phyloP scores from a whole-genome alignment of 2,329 filamentous ascomycete genomes.

The Fusarium hostae region DNA sequence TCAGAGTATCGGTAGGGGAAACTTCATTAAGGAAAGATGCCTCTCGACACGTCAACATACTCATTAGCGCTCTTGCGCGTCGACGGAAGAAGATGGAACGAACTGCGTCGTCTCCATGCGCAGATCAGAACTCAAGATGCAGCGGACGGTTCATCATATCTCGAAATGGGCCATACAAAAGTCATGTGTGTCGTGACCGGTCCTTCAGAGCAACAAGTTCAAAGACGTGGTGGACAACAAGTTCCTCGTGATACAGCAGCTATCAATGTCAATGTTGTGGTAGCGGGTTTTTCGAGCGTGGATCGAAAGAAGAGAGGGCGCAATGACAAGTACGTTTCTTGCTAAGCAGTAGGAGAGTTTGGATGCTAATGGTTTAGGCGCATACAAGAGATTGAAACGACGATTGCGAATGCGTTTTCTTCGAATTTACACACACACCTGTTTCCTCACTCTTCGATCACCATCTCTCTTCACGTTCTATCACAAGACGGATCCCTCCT shows the following conservation, averaged over 20 bases:
- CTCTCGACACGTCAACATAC: constrained; percentile 94
- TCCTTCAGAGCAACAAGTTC: constrained; percentile 72
- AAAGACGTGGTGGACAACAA: constrained; percentile 54
- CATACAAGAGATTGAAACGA: constrained; percentile 82
- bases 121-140: constrained; percentile 93
- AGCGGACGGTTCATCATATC: constrained; percentile 91
- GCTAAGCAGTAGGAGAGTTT: background rate
- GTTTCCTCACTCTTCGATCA: constrained; percentile 88
- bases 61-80: constrained; percentile 84
- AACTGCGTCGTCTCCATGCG: constrained; percentile 87
- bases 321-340: constrained; percentile 76
- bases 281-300: constrained; percentile 88
- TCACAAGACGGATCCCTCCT: constrained; percentile 91
- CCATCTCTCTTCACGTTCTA: constrained; percentile 85
- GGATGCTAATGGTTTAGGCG: constrained; percentile 64
- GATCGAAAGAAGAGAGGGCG: constrained; percentile 82
- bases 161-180: constrained; percentile 98
- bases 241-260: constrained; percentile 61
- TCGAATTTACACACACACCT: constrained; percentile 85
- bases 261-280: constrained; percentile 82
- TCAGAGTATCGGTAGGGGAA: background rate
- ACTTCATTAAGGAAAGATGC: constrained; percentile 66
- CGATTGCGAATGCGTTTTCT: constrained; percentile 80
- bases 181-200: constrained; percentile 93
- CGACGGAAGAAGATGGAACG: constrained; percentile 94